Evolutionary conservation across 2,329 filamentous ascomycete genomes (phyloP).

Genomic region (Colletotrichum tofieldiae): DNA sequence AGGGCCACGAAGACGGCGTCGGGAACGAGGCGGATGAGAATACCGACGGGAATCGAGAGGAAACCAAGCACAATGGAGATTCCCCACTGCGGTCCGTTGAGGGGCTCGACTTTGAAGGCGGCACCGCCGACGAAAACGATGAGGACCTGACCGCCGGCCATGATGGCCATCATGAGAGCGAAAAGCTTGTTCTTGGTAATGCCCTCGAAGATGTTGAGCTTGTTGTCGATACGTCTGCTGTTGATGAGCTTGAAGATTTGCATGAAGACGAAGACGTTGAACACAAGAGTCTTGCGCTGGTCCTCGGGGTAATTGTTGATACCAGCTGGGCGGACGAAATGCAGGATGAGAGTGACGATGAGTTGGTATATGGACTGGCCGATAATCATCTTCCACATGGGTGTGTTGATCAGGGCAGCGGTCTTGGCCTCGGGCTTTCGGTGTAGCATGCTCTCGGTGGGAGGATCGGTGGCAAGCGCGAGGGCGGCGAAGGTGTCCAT

Average conservation of each 20-base stretch:
- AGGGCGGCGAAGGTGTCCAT: slow-evolving; percentile 88
- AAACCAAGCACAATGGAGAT: slow-evolving; percentile 78
- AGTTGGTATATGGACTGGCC: slow-evolving; percentile 86
- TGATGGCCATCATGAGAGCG: slow-evolving; percentile 77
- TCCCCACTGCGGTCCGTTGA: slow-evolving; percentile 77
- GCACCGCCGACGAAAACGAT: slow-evolving; percentile 80
- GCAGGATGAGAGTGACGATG: slow-evolving; percentile 79
- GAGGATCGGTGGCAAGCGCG: slow-evolving; percentile 83
- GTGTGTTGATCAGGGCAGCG: slow-evolving; percentile 79
- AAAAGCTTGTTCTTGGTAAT: slow-evolving; percentile 80
- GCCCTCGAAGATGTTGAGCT: slow-evolving; percentile 82
- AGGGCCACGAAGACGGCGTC: slow-evolving; percentile 38
- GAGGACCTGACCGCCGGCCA: slow-evolving; percentile 80
- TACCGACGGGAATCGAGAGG: slow-evolving; percentile 77
- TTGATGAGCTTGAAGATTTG: slow-evolving; percentile 86
- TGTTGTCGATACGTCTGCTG: slow-evolving; percentile 82
- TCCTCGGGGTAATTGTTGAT: slow-evolving; percentile 68
- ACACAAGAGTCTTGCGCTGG: slow-evolving; percentile 76
- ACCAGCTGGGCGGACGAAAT: slow-evolving; percentile 63
- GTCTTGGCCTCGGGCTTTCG: slow-evolving; percentile 83
- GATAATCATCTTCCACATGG: slow-evolving; percentile 94
- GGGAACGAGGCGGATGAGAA: slow-evolving; percentile 71
- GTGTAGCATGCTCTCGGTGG: slow-evolving; percentile 77
- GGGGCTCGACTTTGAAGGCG: slow-evolving; percentile 68
- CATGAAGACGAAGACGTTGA: slow-evolving; percentile 91